Base-by-base conservation (phyloP, 2,329 filamentous ascomycete genomes). In the Juglanconis oblonga region DNA sequence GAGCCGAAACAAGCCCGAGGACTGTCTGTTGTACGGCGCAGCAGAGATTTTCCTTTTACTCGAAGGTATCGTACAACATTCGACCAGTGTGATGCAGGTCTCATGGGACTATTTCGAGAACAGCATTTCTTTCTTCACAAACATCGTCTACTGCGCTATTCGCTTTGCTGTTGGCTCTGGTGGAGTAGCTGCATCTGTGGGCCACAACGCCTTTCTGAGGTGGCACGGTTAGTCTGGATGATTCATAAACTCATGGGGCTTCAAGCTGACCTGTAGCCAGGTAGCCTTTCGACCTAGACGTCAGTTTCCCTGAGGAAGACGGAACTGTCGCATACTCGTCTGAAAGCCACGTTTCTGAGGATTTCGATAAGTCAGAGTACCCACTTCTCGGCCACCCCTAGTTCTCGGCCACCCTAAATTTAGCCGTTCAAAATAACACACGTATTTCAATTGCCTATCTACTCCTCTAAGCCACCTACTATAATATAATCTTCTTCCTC, bases 51-150 rank as follows among this genome's bases (percentile, higher is more conserved):
- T 87, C 62, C 77, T 83, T 61, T 87, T 81, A 8, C 87, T 87
- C 0, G 83, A 90, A 67, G 86, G 89, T 0, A 90, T 91, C 67
- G 78, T 91, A 59, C 88, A 91, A 69, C 88, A 89, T 73, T 82
- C 83, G 0, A 89, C 87, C 5, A 87, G 88, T 32, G 88, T 92
- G 62, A 92, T 92, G 88, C 86, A 92, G 64, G 87, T 92, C 17
- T 83, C 86, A 1, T 76, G 84, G 67, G 86, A 81, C 61, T 90
- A 86, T 73, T 92, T 92, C 67, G 89, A 92, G 72, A 89, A 88
- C 65, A 87, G 76, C 14, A 89, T 91, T 67, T 89, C 88, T 1
- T 92, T 89, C 76, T 92, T 92, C 75, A 92, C 89, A 47, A 87
- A 92, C 68, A 81, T 92, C 54, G 85, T 92, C 66, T 93, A 92